Base-by-base conservation (phyloP, 805 yeast genomes). In the Saccharomyces paradoxus region DNA sequence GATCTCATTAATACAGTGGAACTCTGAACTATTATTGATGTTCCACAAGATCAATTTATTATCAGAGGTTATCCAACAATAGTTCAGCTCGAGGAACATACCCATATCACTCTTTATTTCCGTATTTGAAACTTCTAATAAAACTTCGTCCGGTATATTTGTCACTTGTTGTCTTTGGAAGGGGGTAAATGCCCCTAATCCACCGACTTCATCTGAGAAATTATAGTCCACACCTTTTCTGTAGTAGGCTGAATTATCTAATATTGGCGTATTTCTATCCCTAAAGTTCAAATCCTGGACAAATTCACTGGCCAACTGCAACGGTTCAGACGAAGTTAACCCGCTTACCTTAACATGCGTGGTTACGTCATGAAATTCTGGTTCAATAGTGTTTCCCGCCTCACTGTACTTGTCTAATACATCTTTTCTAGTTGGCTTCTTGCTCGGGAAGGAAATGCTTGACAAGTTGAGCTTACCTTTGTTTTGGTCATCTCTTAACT, bases 11-110 rank as follows among this genome's bases (percentile, higher is more conserved):
- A 91, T 85, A 13, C 89, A 81, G 59, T 82, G 82, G 64, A 83
- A 86, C 55, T 85, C 89, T 41, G 79, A 77, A n/a, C 82, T 77
- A 53, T 77, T 79, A 3, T 70, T 62, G 65, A 84, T 82, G 66
- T 89, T 85, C 97, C 97, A 91, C 27, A 92, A 77, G 30, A 86
- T 79, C 62, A 90, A 74, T 61, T 85, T 84, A 65, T 84, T 84
- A 63, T 88, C 97, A 41, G 83, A 80, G 3, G 87, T 81, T 32
- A 90, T 78, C 96, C 97, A 91, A 7, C 89, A 81, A 52, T 94
- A 80, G 57, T 81, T 80, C 30, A 91, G 77, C 54, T 85, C 89
- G 0, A 89, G 80, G 58, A 91, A 82, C 31, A 89, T 71, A 7
- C 97, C 97, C 81, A 87, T 83, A 53, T 83, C 81, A 30, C 89